Evolutionary conservation across 192 early-diverging fungal species (phyloP).

Genomic region (Coemansia sp.): DNA sequence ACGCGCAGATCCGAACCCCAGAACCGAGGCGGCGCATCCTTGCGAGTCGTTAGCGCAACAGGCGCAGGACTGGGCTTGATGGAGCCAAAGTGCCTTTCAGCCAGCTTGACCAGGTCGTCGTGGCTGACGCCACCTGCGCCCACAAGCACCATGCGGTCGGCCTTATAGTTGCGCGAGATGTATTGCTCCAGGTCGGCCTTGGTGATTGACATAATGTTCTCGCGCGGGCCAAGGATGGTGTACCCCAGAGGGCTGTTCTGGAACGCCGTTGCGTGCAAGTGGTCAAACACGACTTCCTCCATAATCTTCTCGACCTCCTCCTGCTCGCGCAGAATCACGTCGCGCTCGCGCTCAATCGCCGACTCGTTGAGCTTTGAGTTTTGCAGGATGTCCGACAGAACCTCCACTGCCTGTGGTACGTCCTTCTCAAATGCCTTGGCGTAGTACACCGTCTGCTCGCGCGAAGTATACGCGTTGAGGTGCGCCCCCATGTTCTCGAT

Average conservation of each 20-base stretch:
- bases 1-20: conserved; percentile 87
- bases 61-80: conserved; percentile 61
- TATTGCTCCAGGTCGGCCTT: conserved; percentile 84
- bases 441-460: conserved; percentile 98
- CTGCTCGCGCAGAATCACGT: conserved; percentile 94
- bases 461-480: conserved; percentile 97
- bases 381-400: conserved; percentile 94
- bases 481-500: conserved; percentile 99
- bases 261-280: conserved; percentile 94
- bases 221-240: conserved; percentile 91
- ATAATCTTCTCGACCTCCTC: conserved; percentile 90
- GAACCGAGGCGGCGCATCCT: conserved; percentile 66
- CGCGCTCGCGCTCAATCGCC: conserved; percentile 95
- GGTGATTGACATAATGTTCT: conserved; percentile 89
- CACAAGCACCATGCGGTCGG: conserved; percentile 95
- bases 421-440: conserved; percentile 91
- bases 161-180: conserved; percentile 92
- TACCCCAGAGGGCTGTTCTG: conserved; percentile 82
- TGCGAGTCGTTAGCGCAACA: conserved; percentile 55
- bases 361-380: conserved; percentile 76
- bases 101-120: conserved; percentile 87
- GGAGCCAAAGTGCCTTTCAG: conserved; percentile 87
- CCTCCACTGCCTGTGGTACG: conserved; percentile 83
- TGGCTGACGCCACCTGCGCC: conserved; percentile 92
- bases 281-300: conserved; percentile 99